Evolutionary conservation across 805 yeast genomes (phyloP), one percentile per base, ranked within the genome.

Genomic region (Myxozyma melibiosi): DNA sequence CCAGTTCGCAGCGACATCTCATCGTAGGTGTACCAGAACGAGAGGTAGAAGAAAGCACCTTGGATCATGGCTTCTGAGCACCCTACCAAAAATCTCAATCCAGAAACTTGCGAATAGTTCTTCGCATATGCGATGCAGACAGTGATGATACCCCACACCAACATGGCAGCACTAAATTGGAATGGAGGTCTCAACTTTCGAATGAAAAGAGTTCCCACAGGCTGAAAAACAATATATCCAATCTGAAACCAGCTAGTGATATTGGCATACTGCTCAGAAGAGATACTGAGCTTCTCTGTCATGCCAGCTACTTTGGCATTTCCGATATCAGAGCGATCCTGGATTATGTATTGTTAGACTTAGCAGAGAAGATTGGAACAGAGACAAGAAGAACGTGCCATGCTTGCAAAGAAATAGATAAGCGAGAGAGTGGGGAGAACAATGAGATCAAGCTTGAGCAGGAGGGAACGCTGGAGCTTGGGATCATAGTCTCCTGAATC

Each of bases 11-110:
- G 68, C 13, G 82, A 74, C 35, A 81, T 68, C 55, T 80, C 82
- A 57, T 74, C 76, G 58, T 77, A 71, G n/a, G 78, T 76, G 65
- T 81, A 81, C 84, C 84, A 81, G 57, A 79, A 78, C 2, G 83
- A 79, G 50, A 81, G 67, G 58, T 75, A 78, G 41, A 80, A 68
- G 34, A 80, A 78, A 48, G 77, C 77, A 14, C 80, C 76, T 62
- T 75, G 75, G 70, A 76, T 71, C 56, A 80, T 77, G 18, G 82
- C 75, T 62, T 80, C 84, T 43, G 77, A 30, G 49, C 76, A 66
- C 8, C 83, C 83, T 42, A 80, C 66, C 33, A 80, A 53, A 35
- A 79, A 67, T 55, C 83, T 68, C 25, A 78, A 66, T 1, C 74
- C 80, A 25, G 78, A 55, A 48, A 80, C 72, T 27, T 25, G 35